A percentile compares a stretch with the other conserved stretches of the same genome.
Evolutionary conservation across 257 asterid species (phyloP).

Genomic region (Nicotiana tabacum): DNA sequence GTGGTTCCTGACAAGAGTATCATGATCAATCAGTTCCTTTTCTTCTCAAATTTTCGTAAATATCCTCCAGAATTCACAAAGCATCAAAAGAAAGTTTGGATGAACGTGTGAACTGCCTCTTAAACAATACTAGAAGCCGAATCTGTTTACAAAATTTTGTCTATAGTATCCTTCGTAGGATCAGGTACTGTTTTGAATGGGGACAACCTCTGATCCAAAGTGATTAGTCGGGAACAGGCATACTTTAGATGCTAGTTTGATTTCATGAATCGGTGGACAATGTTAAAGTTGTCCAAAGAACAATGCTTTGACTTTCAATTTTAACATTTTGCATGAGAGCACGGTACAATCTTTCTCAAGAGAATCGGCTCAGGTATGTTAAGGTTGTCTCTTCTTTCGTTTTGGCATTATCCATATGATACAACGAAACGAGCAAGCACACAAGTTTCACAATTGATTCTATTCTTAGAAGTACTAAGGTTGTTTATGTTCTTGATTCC

Average conservation of each 20-base stretch:
- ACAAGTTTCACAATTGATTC: too few relatives aligned
- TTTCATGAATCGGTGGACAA: neutral
- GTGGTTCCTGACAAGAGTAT: neutral
- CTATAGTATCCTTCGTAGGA: neutral
- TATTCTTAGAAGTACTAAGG: too few relatives aligned
- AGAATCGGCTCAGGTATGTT: too few relatives aligned
- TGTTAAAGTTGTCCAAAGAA: neutral
- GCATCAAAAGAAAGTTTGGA: neutral
- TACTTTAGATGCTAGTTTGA: neutral
- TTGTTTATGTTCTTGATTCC: too few relatives aligned
- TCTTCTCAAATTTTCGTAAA: neutral
- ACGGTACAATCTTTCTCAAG: too few relatives aligned
- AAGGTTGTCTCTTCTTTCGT: too few relatives aligned
- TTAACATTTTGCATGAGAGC: neutral
- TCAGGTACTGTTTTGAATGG: neutral
- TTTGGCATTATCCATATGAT: too few relatives aligned
- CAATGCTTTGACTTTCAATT: too few relatives aligned
- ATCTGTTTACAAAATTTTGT: neutral
- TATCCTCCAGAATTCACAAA: neutral
- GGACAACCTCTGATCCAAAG: neutral
- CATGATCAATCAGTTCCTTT: neutral
- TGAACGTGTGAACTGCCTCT: neutral
- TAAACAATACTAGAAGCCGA: neutral
- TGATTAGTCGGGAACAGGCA: neutral
- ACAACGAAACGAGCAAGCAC: too few relatives aligned